These are phyloP conservation scores for Pleurotus cornucopiae DNA, from an alignment of 768 basidiomycete genomes.

Conservation along the genomic window DNA sequence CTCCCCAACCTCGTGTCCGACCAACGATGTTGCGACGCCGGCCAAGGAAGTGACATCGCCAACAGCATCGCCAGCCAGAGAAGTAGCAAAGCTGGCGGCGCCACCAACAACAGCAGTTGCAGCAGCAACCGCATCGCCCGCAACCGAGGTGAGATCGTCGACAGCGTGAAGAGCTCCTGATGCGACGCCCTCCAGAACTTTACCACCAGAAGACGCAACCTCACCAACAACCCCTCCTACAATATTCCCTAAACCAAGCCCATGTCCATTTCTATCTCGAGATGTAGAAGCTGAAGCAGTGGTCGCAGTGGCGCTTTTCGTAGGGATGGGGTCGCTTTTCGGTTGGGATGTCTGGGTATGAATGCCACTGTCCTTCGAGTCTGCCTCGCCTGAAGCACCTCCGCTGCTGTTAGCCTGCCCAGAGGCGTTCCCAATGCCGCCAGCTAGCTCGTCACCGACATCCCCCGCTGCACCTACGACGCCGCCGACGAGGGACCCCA, in stretches of 20 bases:
- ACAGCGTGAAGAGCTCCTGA: neutral
- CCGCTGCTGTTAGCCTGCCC: conserved; percentile 20
- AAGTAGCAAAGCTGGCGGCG: conserved; percentile 1
- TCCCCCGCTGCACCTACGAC: conserved; percentile 33
- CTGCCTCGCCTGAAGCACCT: conserved; percentile 13
- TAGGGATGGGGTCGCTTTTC: neutral
- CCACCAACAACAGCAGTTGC: conserved; percentile 3
- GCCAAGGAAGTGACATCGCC: conserved; percentile 1
- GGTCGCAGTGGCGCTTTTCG: neutral
- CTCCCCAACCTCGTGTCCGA: neutral
- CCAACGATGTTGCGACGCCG: conserved; percentile 1
- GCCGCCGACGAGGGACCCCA: conserved; percentile 39
- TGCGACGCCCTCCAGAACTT: neutral
- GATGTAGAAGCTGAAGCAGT: neutral
- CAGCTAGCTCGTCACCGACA: conserved; percentile 11
- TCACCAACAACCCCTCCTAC: neutral
- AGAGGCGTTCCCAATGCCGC: conserved; percentile 7
- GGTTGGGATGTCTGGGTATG: neutral
- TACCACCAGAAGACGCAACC: neutral
- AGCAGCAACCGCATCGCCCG: neutral
- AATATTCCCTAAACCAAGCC: neutral
- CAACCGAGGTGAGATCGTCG: neutral
- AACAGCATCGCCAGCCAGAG: neutral
- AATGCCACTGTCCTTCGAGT: neutral
- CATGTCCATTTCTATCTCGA: neutral